Conservation (phyloP, 2,329 filamentous ascomycete species). For the Ramularia endophylla region DNA sequence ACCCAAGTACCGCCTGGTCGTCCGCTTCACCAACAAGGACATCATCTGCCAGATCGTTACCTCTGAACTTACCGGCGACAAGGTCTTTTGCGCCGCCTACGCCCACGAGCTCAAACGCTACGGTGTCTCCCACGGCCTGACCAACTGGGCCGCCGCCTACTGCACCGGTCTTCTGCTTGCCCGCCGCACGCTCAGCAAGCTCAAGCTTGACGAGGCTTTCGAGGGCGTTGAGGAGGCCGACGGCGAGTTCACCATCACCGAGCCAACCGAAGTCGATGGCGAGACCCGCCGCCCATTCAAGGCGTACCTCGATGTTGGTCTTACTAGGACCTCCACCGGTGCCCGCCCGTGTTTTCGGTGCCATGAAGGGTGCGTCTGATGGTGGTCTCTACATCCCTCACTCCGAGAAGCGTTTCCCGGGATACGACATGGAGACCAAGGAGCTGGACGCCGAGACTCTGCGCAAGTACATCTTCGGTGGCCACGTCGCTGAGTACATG, state of each 20-base stretch:
- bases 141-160: constrained; percentile 99
- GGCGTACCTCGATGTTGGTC: constrained; percentile 96
- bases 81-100: constrained; percentile 90
- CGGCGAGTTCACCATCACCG: constrained; percentile 93
- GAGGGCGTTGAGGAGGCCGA: constrained; percentile 93
- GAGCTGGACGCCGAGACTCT: constrained; percentile 96
- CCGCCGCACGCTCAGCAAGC: constrained; percentile 95
- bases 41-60: constrained; percentile 97
- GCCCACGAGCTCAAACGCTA: constrained; percentile 97
- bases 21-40: constrained; percentile 80
- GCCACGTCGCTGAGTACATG: constrained; percentile 99
- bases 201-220: constrained; percentile 90
- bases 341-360: constrained; percentile 96
- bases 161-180: constrained; percentile 93
- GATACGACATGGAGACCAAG: constrained; percentile 94
- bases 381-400: constrained; percentile 95
- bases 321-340: constrained; percentile 94
- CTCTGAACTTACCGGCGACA: constrained; percentile 96
- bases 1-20: constrained; percentile 98
- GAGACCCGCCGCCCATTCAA: constrained; percentile 96
- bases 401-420: constrained; percentile 99
- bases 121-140: constrained; percentile 96
- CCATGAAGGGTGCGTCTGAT: constrained; percentile 99
- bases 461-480: constrained; percentile 98
- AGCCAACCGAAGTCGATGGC: constrained; percentile 85